Evolutionary conservation across 805 yeast species (phyloP).

Genomic region (Vanderwaltozyma polyspora): DNA sequence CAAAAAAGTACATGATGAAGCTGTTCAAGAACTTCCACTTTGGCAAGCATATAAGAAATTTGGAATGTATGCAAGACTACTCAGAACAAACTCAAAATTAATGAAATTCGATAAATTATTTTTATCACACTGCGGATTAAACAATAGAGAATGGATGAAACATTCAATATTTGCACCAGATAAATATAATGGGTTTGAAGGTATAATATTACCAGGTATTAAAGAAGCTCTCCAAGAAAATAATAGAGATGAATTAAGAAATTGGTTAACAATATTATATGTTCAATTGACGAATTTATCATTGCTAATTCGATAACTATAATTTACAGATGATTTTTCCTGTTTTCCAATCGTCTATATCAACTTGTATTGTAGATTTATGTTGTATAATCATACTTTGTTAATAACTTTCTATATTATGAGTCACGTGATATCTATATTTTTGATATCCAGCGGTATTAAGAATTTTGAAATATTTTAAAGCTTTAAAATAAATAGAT

Average conservation of each 20-base stretch:
- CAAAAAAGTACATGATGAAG: slow-evolving; percentile 36
- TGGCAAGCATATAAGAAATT: slow-evolving; percentile 51
- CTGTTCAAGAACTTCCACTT: slow-evolving; percentile 68
- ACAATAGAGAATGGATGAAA: slow-evolving; percentile 47
- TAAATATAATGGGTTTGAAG: slow-evolving; percentile 37
- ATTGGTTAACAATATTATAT: slow-evolving; percentile 37
- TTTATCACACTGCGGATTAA: slow-evolving; percentile 35
- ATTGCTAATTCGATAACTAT: slow-evolving; percentile 11
- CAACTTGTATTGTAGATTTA: no score
- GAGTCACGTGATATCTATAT: no score
- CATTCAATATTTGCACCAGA: slow-evolving; percentile 56
- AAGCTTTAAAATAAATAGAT: no score
- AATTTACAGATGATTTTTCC: no score
- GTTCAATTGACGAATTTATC: slow-evolving; percentile 20
- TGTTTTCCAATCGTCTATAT: no score
- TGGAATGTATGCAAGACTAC: slow-evolving; percentile 44
- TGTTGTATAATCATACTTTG: no score
- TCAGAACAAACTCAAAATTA: slow-evolving; percentile 41
- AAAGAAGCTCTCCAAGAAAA: slow-evolving; percentile 40
- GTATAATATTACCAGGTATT: slow-evolving; percentile 49
- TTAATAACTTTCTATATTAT: no score
- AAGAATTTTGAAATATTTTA: no score
- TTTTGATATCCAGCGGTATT: no score
- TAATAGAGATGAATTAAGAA: slow-evolving; percentile 34
- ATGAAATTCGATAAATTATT: slow-evolving; percentile 47